phyloP scores from a whole-genome alignment of 768 basidiomycete species.

The Hericium rajendrae region DNA sequence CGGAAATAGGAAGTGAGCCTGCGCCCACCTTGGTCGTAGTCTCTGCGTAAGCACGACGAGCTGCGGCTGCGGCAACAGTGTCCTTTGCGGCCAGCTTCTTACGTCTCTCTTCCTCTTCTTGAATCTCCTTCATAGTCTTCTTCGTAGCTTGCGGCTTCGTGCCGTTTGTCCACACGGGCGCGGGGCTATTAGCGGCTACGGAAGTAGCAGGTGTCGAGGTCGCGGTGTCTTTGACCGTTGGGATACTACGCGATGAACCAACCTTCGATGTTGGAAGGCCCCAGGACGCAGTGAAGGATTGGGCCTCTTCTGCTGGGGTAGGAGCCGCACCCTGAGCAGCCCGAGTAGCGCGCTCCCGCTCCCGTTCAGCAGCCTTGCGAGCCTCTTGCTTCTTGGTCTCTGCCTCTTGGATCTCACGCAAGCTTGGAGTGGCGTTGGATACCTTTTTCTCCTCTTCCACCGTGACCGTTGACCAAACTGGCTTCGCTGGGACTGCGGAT shows the following conservation, averaged over 20 bases:
- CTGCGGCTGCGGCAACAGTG: constrained; percentile 36
- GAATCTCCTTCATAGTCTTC: constrained; percentile 98
- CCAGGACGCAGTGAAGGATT: constrained; percentile 68
- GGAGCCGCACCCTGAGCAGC: constrained; percentile 27
- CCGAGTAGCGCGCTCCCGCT: constrained; percentile 54
- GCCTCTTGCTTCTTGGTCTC: constrained; percentile 77
- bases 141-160: constrained; percentile 47
- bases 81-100: constrained; percentile 52
- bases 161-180: constrained; percentile 63
- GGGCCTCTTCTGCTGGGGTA: constrained; percentile 43
- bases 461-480: constrained; percentile 59
- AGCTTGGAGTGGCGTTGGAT: constrained; percentile 43
- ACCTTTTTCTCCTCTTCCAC: constrained; percentile 60
- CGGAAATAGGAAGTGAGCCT: neutral
- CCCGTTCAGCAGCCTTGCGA: constrained; percentile 65
- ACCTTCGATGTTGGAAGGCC: constrained; percentile 79
- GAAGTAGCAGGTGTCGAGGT: constrained; percentile 27
- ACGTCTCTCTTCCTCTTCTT: constrained; percentile 89
- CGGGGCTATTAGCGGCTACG: constrained; percentile 15
- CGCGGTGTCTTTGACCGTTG: constrained; percentile 26
- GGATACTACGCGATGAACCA: constrained; percentile 25
- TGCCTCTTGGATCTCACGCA: constrained; percentile 93
- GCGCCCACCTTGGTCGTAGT: constrained; percentile 57
- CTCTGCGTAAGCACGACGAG: constrained; percentile 72
- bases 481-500: constrained; percentile 27